phyloP scores from a whole-genome alignment of 768 basidiomycete genomes.

The Gautieria morchelliformis region DNA sequence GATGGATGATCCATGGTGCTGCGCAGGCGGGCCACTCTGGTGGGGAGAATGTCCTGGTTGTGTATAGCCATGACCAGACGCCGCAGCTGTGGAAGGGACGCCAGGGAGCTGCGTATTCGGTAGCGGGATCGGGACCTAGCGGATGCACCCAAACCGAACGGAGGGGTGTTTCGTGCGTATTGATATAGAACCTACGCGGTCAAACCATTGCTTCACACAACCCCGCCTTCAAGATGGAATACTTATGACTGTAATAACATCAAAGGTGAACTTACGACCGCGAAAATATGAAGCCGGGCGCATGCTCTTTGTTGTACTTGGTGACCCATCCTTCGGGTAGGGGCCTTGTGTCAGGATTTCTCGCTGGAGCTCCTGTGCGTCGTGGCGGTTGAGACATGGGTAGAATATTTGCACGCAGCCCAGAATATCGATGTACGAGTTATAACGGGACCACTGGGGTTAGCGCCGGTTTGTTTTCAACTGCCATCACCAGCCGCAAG shows the following conservation, averaged over 20 bases:
- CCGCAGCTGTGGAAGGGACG: too few species aligned
- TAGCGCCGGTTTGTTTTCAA: too few species aligned
- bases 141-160: constrained; percentile 69
- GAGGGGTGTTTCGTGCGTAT: constrained; percentile 54
- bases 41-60: too few species aligned
- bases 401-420: too few species aligned
- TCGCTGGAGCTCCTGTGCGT: not conserved
- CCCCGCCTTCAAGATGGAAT: not conserved
- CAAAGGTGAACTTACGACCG: constrained; percentile 14
- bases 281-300: constrained; percentile 13
- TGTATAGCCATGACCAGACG: too few species aligned
- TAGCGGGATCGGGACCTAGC: constrained; percentile 32
- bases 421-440: too few species aligned
- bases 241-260: constrained; percentile 41
- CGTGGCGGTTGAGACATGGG: not conserved
- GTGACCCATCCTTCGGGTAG: constrained; percentile 64
- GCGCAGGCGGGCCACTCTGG: constrained; percentile 8
- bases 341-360: constrained; percentile 21
- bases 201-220: not conserved
- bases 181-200: constrained; percentile 62
- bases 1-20: constrained; percentile 12
- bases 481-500: too few species aligned
- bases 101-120: constrained; percentile 22
- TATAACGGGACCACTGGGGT: too few species aligned
- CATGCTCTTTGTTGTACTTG: constrained; percentile 61